These are phyloP conservation scores for Eutrema japonicum DNA, from an alignment of 345 rosid species.

Conservation along the genomic window DNA sequence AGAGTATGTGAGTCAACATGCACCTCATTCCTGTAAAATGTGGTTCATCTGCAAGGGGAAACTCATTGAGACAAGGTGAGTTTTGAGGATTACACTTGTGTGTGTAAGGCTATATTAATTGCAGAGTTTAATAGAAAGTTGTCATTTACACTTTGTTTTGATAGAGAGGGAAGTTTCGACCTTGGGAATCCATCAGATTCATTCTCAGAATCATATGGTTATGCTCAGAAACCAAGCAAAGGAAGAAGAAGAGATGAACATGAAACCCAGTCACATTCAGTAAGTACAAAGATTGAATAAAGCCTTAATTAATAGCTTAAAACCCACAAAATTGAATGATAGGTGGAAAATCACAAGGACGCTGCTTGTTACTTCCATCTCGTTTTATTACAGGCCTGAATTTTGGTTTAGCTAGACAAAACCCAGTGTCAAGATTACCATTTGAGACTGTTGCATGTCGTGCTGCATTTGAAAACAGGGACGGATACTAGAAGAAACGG, in stretches of 20 bases:
- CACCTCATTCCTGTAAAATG: slow-evolving; percentile 68
- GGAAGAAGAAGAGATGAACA: slow-evolving; percentile 7
- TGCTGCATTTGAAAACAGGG: slow-evolving; percentile 26
- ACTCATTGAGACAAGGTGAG: slow-evolving; percentile 60
- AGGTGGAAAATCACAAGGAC: too few relatives aligned
- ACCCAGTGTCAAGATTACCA: slow-evolving; percentile 1
- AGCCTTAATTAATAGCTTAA: too few relatives aligned
- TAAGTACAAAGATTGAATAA: slow-evolving; percentile 27
- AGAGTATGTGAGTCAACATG: slow-evolving; percentile 51
- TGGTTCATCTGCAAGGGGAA: slow-evolving; percentile 74
- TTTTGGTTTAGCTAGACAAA: neutral
- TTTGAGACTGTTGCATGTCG: neutral
- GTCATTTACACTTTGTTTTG: neutral
- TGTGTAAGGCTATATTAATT: neutral
- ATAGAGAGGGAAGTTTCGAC: slow-evolving; percentile 29
- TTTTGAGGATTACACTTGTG: slow-evolving; percentile 7
- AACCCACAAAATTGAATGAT: too few relatives aligned
- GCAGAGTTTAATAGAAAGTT: neutral
- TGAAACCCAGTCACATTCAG: neutral
- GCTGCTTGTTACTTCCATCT: neutral
- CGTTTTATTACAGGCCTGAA: neutral
- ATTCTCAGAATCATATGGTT: neutral
- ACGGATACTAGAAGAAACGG: neutral
- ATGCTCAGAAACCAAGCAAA: slow-evolving; percentile 7
- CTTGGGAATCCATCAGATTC: slow-evolving; percentile 17